Evolutionary conservation across 345 rosid genomes (phyloP).

Genomic region (Triadica sebifera): DNA sequence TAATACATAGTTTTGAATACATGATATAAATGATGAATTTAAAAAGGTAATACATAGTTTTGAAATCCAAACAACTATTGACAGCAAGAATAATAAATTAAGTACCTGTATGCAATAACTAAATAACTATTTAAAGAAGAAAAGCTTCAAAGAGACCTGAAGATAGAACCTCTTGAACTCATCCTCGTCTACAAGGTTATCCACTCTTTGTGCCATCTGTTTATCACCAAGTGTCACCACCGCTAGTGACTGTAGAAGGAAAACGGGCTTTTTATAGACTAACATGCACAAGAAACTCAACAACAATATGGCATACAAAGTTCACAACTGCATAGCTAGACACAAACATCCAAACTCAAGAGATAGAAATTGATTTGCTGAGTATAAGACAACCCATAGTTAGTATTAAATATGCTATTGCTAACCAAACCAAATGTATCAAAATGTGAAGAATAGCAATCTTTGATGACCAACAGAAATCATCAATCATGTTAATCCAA

Average conservation of each 20-base stretch:
- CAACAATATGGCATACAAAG: not conserved
- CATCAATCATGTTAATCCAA: not conserved
- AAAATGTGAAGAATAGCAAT: not conserved
- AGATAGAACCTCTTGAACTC: constrained; percentile 96
- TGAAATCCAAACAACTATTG: constrained; percentile 3
- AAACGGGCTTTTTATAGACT: not conserved
- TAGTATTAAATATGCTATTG: not conserved
- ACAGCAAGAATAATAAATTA: not conserved
- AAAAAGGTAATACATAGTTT: not conserved
- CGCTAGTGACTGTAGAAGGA: constrained; percentile 68
- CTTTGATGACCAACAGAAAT: not conserved
- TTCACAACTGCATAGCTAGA: not conserved
- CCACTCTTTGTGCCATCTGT: constrained; percentile 96
- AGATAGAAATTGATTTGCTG: not conserved
- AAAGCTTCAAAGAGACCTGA: constrained; percentile 60
- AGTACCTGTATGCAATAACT: constrained; percentile 12
- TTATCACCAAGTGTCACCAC: constrained; percentile 96
- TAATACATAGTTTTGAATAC: not conserved
- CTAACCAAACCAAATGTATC: not conserved
- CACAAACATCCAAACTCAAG: not conserved
- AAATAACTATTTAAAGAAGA: constrained; percentile 20
- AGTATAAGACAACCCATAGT: not conserved
- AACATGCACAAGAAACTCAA: constrained; percentile 16
- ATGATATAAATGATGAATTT: not conserved
- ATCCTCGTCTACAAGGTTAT: constrained; percentile 74